Evolutionary conservation across 257 asterid species (phyloP), one percentile per base, ranked within the genome.

Genomic region (Eucommia ulmoides): DNA sequence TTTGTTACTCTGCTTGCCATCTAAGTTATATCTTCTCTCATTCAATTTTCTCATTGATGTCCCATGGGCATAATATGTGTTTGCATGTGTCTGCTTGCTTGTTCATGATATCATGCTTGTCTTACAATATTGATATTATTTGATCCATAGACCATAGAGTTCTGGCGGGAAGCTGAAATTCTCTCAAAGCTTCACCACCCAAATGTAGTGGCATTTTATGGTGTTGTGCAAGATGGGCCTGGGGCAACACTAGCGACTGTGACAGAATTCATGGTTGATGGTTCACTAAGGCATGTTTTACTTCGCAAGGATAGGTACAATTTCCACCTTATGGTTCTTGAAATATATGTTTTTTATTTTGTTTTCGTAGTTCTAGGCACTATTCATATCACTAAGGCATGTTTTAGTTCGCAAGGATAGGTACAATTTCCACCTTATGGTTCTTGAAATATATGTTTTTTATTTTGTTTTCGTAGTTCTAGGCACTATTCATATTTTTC

Each of bases 101-200:
- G n/a, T n/a, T n/a, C n/a, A n/a, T n/a, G n/a, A n/a, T n/a, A n/a
- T n/a, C 14, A 44, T 55, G 7, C 33, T 58, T 45, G 45, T 52
- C 54, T 42, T 53, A 41, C 33, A 8, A 47, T 38, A 29, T 51
- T 45, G 44, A 15, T 50, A 62, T 23, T 48, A 47, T 47, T 48
- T 35, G 22, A 38, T 24, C 66, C 63, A 29, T 79, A 80, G 91
- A 68, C 78, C 24, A 50, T 69, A 45, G 91, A 80, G 54, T 80
- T 80, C 63, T 80, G 91, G 86, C 65, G 78, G 62, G 91, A 80
- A 72, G 86, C 91, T 55, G 83, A 74, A 47, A 80, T 80, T 61
- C 80, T 80, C 20, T 80, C 91, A 20, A 77, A 74, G 75, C 86
- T 80, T 72, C 91, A 80, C 59, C 91, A 80, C 77, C 91, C 91